These are phyloP conservation scores for Fraxinus paxiana DNA, from an alignment of 305 asterid genomes.

Conservation along the genomic window DNA sequence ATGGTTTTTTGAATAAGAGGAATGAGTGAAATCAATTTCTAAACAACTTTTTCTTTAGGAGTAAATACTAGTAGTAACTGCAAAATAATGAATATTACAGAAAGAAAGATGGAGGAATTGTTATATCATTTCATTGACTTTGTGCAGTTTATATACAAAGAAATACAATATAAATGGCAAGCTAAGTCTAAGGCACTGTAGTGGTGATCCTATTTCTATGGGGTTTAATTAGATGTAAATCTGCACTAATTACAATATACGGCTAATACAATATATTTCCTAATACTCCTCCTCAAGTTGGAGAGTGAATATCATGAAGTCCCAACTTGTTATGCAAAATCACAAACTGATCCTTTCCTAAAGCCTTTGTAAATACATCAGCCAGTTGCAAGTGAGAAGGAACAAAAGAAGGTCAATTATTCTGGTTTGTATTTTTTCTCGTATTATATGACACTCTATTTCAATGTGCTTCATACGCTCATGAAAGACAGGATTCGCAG, in stretches of 20 bases:
- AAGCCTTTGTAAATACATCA: neutral
- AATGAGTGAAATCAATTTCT: too few species aligned
- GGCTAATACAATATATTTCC: neutral
- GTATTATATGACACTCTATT: neutral
- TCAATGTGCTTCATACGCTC: neutral
- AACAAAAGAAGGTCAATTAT: too few species aligned
- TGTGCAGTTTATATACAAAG: neutral
- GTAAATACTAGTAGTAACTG: too few species aligned
- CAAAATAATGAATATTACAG: neutral
- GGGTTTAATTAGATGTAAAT: neutral
- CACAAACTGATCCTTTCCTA: neutral
- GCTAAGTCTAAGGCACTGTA: neutral
- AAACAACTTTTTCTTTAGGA: too few species aligned
- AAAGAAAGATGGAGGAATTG: neutral
- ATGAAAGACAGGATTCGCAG: neutral
- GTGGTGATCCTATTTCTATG: neutral
- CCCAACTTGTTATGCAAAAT: neutral
- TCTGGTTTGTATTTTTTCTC: neutral
- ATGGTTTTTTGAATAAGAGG: too few species aligned
- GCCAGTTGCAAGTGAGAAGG: too few species aligned
- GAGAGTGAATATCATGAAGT: neutral
- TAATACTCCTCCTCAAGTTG: neutral
- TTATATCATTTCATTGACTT: neutral
- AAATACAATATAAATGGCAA: neutral
- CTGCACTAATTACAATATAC: neutral